A percentile compares a stretch with the other conserved stretches of the same genome.
These are phyloP conservation scores for Hygrophila difformis DNA, from an alignment of 257 asterid species.

Conservation along the genomic window DNA sequence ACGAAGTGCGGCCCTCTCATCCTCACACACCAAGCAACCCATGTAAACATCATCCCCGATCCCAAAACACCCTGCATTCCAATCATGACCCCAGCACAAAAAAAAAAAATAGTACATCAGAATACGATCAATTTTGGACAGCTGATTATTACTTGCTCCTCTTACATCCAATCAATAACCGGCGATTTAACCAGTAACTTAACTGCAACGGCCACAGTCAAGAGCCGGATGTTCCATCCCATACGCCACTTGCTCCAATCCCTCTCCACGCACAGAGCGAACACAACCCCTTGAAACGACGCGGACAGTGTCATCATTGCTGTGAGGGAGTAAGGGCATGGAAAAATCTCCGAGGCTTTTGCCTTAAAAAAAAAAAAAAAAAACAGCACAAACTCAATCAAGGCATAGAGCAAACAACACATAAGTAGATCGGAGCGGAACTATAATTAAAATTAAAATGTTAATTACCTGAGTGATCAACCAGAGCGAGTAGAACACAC, in stretches of 20 bases:
- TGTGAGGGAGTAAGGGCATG: constrained; percentile 51
- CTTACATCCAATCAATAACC: no score
- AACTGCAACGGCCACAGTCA: constrained; percentile 35
- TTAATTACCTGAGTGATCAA: constrained; percentile 64
- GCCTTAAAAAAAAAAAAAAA: no score
- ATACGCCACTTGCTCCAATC: constrained; percentile 51
- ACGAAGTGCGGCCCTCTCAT: constrained; percentile 55
- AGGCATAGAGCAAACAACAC: no score
- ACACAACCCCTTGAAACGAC: constrained; percentile 25
- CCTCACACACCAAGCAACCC: constrained; percentile 44
- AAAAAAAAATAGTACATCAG: no score
- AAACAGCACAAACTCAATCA: no score
- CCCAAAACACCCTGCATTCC: constrained; percentile 40
- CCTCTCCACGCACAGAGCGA: constrained; percentile 37
- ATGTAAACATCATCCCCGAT: constrained; percentile 34
- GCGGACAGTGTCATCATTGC: constrained; percentile 48
- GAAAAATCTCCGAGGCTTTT: constrained; percentile 35
- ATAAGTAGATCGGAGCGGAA: no score
- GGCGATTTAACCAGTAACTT: no score
- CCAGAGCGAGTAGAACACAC: constrained; percentile 47
- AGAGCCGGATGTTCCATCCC: constrained; percentile 51
- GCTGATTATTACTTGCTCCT: no score
- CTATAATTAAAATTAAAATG: no score
- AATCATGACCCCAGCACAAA: no score
- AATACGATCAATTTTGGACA: no score